phyloP scores from a whole-genome alignment of 164 flowering plant genomes.

The Annona squamosa region DNA sequence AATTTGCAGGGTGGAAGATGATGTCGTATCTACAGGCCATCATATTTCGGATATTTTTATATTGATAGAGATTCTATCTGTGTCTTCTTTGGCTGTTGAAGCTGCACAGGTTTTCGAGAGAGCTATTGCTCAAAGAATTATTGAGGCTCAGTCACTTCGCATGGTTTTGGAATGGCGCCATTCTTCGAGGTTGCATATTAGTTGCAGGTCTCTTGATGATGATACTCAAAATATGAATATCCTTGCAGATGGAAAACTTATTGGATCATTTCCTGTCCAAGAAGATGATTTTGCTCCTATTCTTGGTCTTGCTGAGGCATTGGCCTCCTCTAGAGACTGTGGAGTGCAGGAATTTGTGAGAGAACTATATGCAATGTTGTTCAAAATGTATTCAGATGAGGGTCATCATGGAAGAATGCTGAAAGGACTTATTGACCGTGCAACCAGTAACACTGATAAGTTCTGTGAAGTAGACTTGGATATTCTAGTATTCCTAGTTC shows the following conservation, averaged over 20 bases:
- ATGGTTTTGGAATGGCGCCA: constrained; percentile 82
- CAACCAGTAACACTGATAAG: constrained; percentile 50
- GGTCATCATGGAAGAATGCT: constrained; percentile 63
- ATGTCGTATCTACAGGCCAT: constrained; percentile 28
- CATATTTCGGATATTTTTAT: constrained; percentile 77
- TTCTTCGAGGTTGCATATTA: constrained; percentile 38
- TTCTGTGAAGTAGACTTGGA: constrained; percentile 73
- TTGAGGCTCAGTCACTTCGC: constrained; percentile 63
- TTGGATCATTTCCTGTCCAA: constrained; percentile 39
- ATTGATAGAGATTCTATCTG: constrained; percentile 79
- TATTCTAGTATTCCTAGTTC: constrained; percentile 42
- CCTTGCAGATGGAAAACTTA: constrained; percentile 38
- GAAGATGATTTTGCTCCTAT: constrained; percentile 68
- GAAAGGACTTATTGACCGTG: constrained; percentile 85
- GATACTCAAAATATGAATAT: constrained; percentile 36
- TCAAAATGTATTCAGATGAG: constrained; percentile 75
- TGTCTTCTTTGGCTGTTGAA: constrained; percentile 77
- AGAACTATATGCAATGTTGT: constrained; percentile 61
- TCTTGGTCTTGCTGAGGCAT: constrained; percentile 83
- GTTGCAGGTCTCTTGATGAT: constrained; percentile 39
- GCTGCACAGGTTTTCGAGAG: constrained; percentile 87
- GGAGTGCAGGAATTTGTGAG: constrained; percentile 73
- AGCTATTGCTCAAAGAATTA: constrained; percentile 72
- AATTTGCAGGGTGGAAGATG: constrained; percentile 37
- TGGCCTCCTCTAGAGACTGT: constrained; percentile 66